Base-by-base conservation (phyloP, 306 rosid genomes). In the Medicago arabica region DNA sequence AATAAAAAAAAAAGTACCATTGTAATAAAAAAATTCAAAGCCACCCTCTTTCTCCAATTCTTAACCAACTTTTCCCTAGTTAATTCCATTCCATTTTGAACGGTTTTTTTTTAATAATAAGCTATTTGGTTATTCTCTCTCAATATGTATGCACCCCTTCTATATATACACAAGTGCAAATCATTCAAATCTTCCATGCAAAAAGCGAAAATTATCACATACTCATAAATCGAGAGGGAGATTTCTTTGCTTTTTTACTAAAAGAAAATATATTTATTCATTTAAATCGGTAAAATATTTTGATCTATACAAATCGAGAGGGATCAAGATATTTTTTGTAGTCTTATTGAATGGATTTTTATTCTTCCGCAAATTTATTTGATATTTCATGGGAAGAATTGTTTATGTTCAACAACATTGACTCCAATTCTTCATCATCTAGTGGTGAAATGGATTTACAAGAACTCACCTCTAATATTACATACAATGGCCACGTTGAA, bases 331-430 rank as follows among this genome's bases (percentile, higher is more conserved):
- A 34, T 34, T 3, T 43, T 43, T 11, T 43, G 5, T 43, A 55
- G n/a, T 4, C 1, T 19, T 57, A 57, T 58, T 12, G 8, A 28
- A 61, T 61, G 67, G 67, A 61, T 7, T 31, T 31, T 61, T 61
- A 61, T n/a, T n/a, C 19, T 14, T 61, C 43, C 2, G 11, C 3
- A 7, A 15, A 61, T 61, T 61, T 31, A 61, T 61, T 61, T 15
- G 67, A 61, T 61, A 61, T 61, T 61, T 61, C 67, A 61, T 61
- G 67, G 67, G 43, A 61, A 61, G 67, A 61, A 2, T 28, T 61
- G 41, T 31, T 61, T 61, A 2, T 31, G 12, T 31, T 61, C 67
- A 28, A 61, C 40, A 61, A 31, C 18, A 2, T 14, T 7, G 41
- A 61, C 18, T 61, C 41, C 2, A 34, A 15, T 14, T 61, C 41